Evolutionary conservation across 1,284 basidiomycete genomes (phyloP).

Genomic region (Sphagnurus paluster): DNA sequence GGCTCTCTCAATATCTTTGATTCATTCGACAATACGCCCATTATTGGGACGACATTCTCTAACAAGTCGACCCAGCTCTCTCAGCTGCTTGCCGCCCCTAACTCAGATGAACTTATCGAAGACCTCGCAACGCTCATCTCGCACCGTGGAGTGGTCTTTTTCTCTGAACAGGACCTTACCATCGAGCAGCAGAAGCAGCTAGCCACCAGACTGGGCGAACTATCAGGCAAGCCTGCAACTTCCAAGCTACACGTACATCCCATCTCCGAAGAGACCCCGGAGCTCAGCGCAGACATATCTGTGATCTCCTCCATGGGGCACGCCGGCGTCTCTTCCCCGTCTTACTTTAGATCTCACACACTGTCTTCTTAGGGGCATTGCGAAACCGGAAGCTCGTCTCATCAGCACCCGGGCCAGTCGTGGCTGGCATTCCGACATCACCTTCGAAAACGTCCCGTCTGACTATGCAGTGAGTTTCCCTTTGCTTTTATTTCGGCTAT

Average conservation of each 20-base stretch:
- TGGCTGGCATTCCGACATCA: conserved; percentile 67
- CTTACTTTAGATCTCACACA: neutral
- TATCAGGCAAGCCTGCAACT: conserved; percentile 56
- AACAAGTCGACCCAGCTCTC: conserved; percentile 32
- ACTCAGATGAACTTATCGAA: conserved; percentile 33
- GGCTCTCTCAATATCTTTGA: conserved; percentile 25
- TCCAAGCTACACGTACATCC: conserved; percentile 67
- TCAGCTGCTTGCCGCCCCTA: conserved; percentile 26
- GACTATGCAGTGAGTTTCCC: conserved; percentile 51
- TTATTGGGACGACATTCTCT: conserved; percentile 36
- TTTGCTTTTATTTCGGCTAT: neutral
- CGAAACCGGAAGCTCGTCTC: conserved; percentile 30
- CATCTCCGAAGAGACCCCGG: conserved; percentile 50
- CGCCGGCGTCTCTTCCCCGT: conserved; percentile 5
- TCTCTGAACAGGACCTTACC: conserved; percentile 47
- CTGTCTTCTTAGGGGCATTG: conserved; percentile 35
- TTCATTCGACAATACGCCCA: conserved; percentile 30
- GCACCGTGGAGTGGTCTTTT: conserved; percentile 74
- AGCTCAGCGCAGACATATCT: conserved; percentile 49
- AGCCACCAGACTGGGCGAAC: conserved; percentile 54
- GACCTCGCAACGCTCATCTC: conserved; percentile 56
- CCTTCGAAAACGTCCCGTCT: conserved; percentile 67
- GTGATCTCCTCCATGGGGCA: conserved; percentile 46
- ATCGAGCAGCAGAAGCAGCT: conserved; percentile 37
- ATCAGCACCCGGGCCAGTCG: conserved; percentile 34